phyloP scores from a whole-genome alignment of 805 yeast genomes.

The Candida easanensis region DNA sequence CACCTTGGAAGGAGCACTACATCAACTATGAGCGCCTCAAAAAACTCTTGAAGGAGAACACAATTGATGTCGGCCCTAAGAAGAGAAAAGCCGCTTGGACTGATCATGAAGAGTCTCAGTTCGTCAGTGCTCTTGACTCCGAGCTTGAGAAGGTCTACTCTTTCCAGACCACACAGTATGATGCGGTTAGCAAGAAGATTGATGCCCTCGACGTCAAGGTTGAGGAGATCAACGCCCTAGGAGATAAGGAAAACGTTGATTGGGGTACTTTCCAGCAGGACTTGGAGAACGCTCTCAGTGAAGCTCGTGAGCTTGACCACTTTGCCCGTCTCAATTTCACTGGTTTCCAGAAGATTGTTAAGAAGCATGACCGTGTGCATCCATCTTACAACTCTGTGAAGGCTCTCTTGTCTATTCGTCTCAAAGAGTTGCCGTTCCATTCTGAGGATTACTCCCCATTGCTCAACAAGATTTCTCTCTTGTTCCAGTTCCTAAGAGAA shows the following conservation, averaged over 20 bases:
- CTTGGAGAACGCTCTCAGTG: conserved; percentile 69
- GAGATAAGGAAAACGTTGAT: conserved; percentile 43
- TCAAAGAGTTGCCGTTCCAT: conserved; percentile 86
- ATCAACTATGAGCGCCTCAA: conserved; percentile 65
- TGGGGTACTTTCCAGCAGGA: conserved; percentile 59
- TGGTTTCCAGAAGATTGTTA: conserved; percentile 91
- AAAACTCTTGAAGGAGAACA: conserved; percentile 66
- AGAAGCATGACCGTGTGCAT: conserved; percentile 92
- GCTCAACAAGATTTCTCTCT: conserved; percentile 73
- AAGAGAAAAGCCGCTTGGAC: conserved; percentile 47
- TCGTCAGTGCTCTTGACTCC: conserved; percentile 63
- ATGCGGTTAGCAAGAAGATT: conserved; percentile 62
- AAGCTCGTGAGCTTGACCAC: conserved; percentile 83
- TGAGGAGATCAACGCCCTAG: conserved; percentile 34
- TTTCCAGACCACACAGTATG: conserved; percentile 67
- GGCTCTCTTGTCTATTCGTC: conserved; percentile 83
- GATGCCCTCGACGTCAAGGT: conserved; percentile 61
- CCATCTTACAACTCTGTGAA: conserved; percentile 78
- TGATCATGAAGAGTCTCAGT: conserved; percentile 67
- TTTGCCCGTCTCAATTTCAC: conserved; percentile 92
- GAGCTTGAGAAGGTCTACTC: conserved; percentile 76
- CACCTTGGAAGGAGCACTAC: conserved; percentile 83
- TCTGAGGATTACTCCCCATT: conserved; percentile 94
- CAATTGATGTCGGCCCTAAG: conserved; percentile 30
- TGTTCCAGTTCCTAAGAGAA: conserved; percentile 80